phyloP scores from a whole-genome alignment of 2,329 filamentous ascomycete species.

The Lojkania enalia region DNA sequence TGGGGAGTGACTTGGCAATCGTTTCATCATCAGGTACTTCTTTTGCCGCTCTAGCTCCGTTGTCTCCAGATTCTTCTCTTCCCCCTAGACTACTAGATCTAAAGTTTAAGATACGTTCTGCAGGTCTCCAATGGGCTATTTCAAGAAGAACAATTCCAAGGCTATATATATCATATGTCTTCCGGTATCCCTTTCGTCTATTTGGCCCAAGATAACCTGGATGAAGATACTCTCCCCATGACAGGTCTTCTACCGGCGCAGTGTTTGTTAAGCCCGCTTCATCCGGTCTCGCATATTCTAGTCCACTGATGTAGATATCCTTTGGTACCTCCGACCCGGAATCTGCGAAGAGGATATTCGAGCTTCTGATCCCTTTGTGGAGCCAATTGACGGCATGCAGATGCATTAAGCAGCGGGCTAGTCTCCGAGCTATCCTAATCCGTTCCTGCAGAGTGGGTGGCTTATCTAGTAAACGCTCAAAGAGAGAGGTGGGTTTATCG shows the following conservation, averaged over 20 bases:
- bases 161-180: slow-evolving; percentile 55
- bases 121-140: slow-evolving; percentile 51
- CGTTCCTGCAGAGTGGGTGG: slow-evolving; percentile 49
- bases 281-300: slow-evolving; percentile 55
- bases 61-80: too few relatives aligned
- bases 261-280: slow-evolving; percentile 52
- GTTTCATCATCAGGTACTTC: too few relatives aligned
- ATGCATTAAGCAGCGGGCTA: slow-evolving; percentile 56
- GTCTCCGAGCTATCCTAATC: slow-evolving; percentile 52
- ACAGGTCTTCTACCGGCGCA: slow-evolving; percentile 44
- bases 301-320: slow-evolving; percentile 51
- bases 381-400: slow-evolving; percentile 58
- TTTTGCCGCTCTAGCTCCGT: too few relatives aligned
- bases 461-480: neutral
- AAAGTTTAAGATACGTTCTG: neutral
- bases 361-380: slow-evolving; percentile 57
- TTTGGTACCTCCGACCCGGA: slow-evolving; percentile 35
- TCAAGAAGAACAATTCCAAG: slow-evolving; percentile 55
- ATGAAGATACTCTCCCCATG: slow-evolving; percentile 53
- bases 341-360: slow-evolving; percentile 52
- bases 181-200: slow-evolving; percentile 25
- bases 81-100: too few relatives aligned
- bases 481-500: neutral
- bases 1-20: neutral
- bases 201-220: slow-evolving; percentile 32